Percentiles rank a stretch among this genome's conserved stretches.
phyloP scores from a whole-genome alignment of 2,329 filamentous ascomycete genomes.

The Pseudogymnoascus sp. region DNA sequence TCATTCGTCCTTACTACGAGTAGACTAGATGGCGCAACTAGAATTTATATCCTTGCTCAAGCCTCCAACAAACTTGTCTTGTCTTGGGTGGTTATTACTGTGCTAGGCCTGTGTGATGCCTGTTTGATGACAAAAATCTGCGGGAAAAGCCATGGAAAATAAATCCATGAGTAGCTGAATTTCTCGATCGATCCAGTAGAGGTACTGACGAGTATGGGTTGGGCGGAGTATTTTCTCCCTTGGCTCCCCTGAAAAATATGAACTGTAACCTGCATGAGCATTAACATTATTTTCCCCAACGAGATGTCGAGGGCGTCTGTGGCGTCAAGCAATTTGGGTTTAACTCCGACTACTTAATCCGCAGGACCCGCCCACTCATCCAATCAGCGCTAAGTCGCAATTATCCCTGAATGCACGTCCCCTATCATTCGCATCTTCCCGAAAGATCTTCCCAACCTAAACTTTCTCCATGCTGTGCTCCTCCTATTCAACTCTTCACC shows the following conservation, averaged over 20 bases:
- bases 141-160: neutral
- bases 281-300: conserved; percentile 1
- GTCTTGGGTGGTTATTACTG: neutral
- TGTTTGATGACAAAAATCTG: no score
- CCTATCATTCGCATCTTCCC: conserved; percentile 12
- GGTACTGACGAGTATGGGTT: neutral
- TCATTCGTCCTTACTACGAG: neutral
- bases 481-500: conserved; percentile 6
- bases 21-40: neutral
- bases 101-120: neutral
- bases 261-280: neutral
- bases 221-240: neutral
- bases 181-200: neutral
- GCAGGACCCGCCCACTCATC: neutral
- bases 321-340: conserved; percentile 5
- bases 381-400: conserved; percentile 5
- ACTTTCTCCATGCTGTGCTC: conserved; percentile 4
- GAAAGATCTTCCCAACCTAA: conserved; percentile 10
- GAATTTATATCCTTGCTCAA: neutral
- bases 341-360: conserved; percentile 5
- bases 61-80: neutral
- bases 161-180: neutral
- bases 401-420: conserved; percentile 11
- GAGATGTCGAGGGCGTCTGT: neutral
- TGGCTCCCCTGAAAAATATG: no score